Evolutionary conservation across 2,329 filamentous ascomycete genomes (phyloP).

Genomic region (Beauveria scarabaeidicola): DNA sequence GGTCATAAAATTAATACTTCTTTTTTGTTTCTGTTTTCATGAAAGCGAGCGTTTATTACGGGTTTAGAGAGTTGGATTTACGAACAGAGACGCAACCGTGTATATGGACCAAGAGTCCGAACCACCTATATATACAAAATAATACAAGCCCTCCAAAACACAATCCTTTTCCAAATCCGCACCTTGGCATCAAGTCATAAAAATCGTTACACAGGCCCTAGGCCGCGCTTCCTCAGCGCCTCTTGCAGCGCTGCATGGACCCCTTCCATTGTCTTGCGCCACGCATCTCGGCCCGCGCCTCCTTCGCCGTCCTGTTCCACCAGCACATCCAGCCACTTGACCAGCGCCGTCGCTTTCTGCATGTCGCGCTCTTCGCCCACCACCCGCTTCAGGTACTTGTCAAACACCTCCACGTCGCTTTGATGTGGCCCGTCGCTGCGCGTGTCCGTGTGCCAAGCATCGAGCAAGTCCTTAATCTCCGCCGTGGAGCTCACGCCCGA

Average conservation of each 20-base stretch:
- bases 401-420: slow-evolving; percentile 68
- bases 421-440: slow-evolving; percentile 64
- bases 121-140: neutral
- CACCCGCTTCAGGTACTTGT: slow-evolving; percentile 63
- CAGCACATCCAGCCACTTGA: slow-evolving; percentile 57
- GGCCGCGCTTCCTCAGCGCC: slow-evolving; percentile 47
- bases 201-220: slow-evolving; percentile 44
- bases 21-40: neutral
- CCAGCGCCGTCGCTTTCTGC: slow-evolving; percentile 61
- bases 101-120: neutral
- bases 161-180: neutral
- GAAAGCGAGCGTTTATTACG: neutral
- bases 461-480: slow-evolving; percentile 67
- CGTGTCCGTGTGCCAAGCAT: slow-evolving; percentile 69
- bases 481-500: slow-evolving; percentile 32
- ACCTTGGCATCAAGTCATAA: slow-evolving; percentile 19
- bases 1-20: too few relatives aligned
- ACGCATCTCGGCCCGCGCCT: slow-evolving; percentile 32
- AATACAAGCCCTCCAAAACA: neutral
- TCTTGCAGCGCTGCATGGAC: slow-evolving; percentile 44
- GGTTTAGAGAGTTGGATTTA: neutral
- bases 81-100: neutral
- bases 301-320: slow-evolving; percentile 39
- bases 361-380: slow-evolving; percentile 69
- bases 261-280: slow-evolving; percentile 35